Base-by-base conservation (phyloP, 441 rosid species). In the Erodium moschatum region DNA sequence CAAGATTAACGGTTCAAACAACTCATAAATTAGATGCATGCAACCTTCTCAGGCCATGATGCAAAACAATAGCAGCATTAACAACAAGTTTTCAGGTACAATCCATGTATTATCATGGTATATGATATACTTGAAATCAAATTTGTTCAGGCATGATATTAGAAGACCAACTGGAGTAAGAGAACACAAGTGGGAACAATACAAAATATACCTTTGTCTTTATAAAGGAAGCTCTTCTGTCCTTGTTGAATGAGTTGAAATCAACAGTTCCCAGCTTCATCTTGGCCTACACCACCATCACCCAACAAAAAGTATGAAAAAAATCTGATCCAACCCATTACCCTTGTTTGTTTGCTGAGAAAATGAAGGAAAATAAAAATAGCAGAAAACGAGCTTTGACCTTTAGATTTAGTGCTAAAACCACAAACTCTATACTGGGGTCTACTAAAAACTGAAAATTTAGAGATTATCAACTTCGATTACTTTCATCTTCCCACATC, bases 131-230 rank as follows among this genome's bases (percentile, higher is more conserved):
- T 56, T 7, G 24, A 19, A 56, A 56, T 56, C 63, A 18, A 56
- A 56, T 19, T 19, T 56, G 63, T 56, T 18, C 24, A 20, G 29
- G 18, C 12, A 19, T 54, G 27, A 56, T 19, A 56, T 56, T 19
- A 56, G 18, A 18, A 56, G 62, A 56, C 18, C 24, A 56, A 38
- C 42, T 38, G 42, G 10, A 56, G 62, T 62, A 10, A 62, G 35
- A 33, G 6, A n/a, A 58, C 15, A 66, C 27, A 56, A 56, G 62
- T 8, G 3, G 24, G 62, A 56, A 18, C 13, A 56, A 56, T 56
- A 8, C 29, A 56, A 8, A 18, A 24, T 27, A 63, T 80, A 87
- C 97, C 89, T 86, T 84, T 4, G 79, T 73, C 77, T 82, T 87
- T 13, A 68, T 31, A 67, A 85, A 74, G 2, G 81, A 77, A 69